A percentile compares a stretch with the other conserved stretches of the same genome.
phyloP scores from a whole-genome alignment of 768 basidiomycete species.

The Rhizopogon vinicolor region DNA sequence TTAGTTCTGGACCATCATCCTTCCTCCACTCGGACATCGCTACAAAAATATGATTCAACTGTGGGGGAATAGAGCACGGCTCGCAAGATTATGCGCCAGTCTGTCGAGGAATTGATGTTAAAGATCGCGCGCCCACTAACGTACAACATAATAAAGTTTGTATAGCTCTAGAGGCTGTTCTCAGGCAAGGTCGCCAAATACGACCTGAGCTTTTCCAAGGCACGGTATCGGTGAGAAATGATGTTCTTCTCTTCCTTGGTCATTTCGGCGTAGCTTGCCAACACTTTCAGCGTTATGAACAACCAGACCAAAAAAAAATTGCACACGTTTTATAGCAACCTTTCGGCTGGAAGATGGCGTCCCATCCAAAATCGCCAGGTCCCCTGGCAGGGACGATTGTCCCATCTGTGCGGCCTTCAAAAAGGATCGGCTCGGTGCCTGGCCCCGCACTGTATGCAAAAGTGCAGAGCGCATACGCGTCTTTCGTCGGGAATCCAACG shows the following conservation, averaged over 20 bases:
- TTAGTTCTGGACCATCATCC: too few species aligned
- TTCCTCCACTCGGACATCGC: too few species aligned
- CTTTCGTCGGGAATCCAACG: constrained; percentile 66
- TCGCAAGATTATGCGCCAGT: too few species aligned
- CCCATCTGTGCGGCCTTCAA: constrained; percentile 87
- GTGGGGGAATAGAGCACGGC: too few species aligned
- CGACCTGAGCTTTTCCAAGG: constrained; percentile 50
- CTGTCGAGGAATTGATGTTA: too few species aligned
- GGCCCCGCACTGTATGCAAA: constrained; percentile 93
- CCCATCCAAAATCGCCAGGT: constrained; percentile 82
- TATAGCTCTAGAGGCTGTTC: background rate
- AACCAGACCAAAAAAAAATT: background rate
- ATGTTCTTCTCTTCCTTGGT: constrained; percentile 53
- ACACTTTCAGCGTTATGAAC: background rate
- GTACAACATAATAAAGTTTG: background rate
- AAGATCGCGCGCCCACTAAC: too few species aligned
- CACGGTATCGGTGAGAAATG: constrained; percentile 63
- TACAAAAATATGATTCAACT: too few species aligned
- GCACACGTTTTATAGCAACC: constrained; percentile 71
- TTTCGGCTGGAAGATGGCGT: constrained; percentile 77
- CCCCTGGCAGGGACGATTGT: constrained; percentile 87
- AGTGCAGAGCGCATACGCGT: constrained; percentile 90
- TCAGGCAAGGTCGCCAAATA: constrained; percentile 27
- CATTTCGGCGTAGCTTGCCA: constrained; percentile 64
- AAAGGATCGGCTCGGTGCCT: constrained; percentile 69